Evolutionary conservation across 805 yeast genomes (phyloP), one percentile per base, ranked within the genome.

Genomic region (Saturnispora mendoncae): DNA sequence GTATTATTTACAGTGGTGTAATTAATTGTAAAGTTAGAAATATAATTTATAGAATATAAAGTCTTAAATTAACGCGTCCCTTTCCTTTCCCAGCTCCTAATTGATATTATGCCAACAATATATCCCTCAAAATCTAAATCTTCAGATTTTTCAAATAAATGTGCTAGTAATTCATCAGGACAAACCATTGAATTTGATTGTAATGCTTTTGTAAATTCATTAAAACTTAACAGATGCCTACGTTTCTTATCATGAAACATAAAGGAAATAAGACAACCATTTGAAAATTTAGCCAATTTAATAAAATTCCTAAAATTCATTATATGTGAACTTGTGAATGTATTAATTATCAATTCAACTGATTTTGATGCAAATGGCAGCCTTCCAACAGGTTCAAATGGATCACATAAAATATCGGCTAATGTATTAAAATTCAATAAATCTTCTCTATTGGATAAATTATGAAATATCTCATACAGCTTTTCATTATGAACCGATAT

Each of bases 251-350:
- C 64, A 41, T 58, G 55, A 44, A 46, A 53, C 18, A 48, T 50
- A 42, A 60, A 60, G 12, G 60, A 56, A 3, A 49, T 53, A 39
- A 46, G 53, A 44, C 62, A 60, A 3, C 62, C 62, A 40, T 58
- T 55, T 17, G 59, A 26, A 39, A 60, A 60, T n/a, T 40, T 43
- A 34, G 57, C 51, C 39, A 60, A 32, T n/a, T 48, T 49, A 17
- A 60, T 48, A 38, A 60, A 60, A 23, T 49, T 48, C 18, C 57
- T 46, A 23, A 55, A 56, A 42, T 57, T 57, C 21, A 56, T 29
- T 21, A 51, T 51, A 18, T 27, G 31, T 6, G 43, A 20, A 14
- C 48, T 31, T 8, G 46, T 36, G 43, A 56, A 58, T 0, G 54
- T 50, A n/a, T 41, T 24, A 36, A 51, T 35, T 6, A 58, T 37